Base-by-base conservation (phyloP, 2,329 filamentous ascomycete genomes). In the Penicillium italicum region DNA sequence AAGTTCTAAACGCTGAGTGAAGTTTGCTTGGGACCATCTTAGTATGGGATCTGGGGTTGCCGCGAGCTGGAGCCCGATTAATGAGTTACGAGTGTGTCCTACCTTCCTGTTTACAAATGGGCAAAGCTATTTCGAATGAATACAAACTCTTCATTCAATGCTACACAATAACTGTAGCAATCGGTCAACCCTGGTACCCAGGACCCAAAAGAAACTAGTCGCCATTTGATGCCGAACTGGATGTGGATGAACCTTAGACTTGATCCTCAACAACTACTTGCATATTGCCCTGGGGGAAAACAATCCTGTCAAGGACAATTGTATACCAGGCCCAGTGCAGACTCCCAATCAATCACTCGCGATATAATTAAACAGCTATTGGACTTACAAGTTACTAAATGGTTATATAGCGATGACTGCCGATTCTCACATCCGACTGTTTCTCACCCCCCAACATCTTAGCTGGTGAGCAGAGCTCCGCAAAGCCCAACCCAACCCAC, bases 1-100 rank as follows among this genome's bases (percentile, higher is more conserved):
- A 79, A 78, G 56, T 74, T 53, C 66, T 48, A 28, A 31, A 18
- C 12, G n/a, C 16, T 26, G 22, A 16, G 16, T 9, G 20, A 26
- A 18, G 37, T 26, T 22, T 50, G 10, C 20, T 33, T 33, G 4
- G 37, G 28, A 42, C 43, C 37, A 33, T 42, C 10, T 28, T 28
- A 18, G n/a, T 16, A 20, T 18, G 24, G 6, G 26, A 34, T 34
- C 28, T 37, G 16, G 37, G 20, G 37, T 20, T 12, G 22, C 37
- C 4, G 11, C 16, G 16, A 26, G 10, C 7, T 50, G 28, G 9
- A 36, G 6, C 20, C 38, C n/a, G 11, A 26, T 34, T 50, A 43
- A 50, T 50, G 48, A 50, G 28, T 50, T 43, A 50, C 16, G 48
- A 44, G 16, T 44, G 48, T 50, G 14, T 50, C 16, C 20, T 43